A percentile compares a stretch with the other conserved stretches of the same genome.
phyloP scores from a whole-genome alignment of 495 filamentous ascomycete genomes.

The Neurospora sp. region DNA sequence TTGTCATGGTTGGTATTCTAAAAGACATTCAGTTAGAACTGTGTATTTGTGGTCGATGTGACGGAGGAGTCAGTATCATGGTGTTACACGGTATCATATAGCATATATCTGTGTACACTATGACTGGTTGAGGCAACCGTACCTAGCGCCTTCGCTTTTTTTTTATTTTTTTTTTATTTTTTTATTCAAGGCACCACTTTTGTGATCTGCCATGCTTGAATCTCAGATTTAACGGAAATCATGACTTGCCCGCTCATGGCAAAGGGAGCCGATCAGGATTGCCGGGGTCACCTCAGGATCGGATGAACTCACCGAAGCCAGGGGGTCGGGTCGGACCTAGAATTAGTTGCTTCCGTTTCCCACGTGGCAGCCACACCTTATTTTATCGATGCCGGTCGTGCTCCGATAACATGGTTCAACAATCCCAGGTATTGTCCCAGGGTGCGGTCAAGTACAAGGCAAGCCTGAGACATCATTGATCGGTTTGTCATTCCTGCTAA shows the following conservation, averaged over 20 bases:
- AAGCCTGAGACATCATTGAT: background rate
- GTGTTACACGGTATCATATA: background rate
- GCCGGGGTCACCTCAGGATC: background rate
- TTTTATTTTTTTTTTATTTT: too few species aligned
- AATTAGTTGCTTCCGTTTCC: background rate
- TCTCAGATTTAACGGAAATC: background rate
- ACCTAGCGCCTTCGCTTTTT: background rate
- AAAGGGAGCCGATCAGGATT: background rate
- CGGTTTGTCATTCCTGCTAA: background rate
- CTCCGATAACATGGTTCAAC: background rate
- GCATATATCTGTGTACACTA: background rate
- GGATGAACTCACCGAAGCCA: background rate
- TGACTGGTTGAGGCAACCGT: background rate
- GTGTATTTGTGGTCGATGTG: background rate
- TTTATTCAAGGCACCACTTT: background rate
- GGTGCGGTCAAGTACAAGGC: background rate
- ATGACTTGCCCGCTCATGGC: background rate
- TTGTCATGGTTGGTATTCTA: background rate
- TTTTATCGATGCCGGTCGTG: background rate
- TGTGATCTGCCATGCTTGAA: too few species aligned
- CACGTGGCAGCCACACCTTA: background rate
- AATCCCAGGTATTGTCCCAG: background rate
- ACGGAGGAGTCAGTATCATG: background rate
- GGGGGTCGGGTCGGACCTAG: background rate
- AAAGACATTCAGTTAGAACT: background rate